Conservation (phyloP, 2,329 filamentous ascomycete genomes). For the Aspergillus sp. region DNA sequence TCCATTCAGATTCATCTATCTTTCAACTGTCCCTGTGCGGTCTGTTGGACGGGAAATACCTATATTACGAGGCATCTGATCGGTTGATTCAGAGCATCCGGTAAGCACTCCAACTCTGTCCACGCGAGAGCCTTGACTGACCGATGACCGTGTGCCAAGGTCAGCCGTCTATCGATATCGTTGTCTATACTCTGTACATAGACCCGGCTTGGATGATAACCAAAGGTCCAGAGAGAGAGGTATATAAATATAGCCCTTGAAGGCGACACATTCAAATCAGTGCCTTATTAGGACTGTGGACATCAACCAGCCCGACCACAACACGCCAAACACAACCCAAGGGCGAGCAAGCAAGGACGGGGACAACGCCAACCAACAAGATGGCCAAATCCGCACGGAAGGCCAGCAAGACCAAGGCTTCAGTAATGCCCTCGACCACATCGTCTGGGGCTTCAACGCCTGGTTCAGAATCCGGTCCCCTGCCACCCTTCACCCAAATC, state of each 20-base stretch:
- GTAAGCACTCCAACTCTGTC: slow-evolving; percentile 1
- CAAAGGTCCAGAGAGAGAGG: background rate
- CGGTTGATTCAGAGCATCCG: too few species aligned
- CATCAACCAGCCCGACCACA: background rate
- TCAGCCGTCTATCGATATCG: slow-evolving; percentile 11
- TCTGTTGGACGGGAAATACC: too few species aligned
- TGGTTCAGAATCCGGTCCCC: slow-evolving; percentile 31
- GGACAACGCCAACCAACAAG: slow-evolving; percentile 1
- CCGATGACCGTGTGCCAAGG: slow-evolving; percentile 11
- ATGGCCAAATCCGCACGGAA: slow-evolving; percentile 32
- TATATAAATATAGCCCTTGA: too few species aligned
- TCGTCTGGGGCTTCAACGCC: slow-evolving; percentile 27
- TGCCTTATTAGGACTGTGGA: background rate
- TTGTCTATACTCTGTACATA: background rate
- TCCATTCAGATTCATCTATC: too few species aligned
- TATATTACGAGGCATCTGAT: too few species aligned
- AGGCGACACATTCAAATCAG: background rate
- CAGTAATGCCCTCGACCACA: slow-evolving; percentile 14
- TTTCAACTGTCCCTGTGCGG: too few species aligned
- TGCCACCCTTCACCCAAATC: slow-evolving; percentile 60
- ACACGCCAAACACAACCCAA: background rate
- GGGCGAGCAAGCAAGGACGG: background rate
- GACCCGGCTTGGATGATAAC: background rate
- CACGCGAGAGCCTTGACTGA: slow-evolving; percentile 1
- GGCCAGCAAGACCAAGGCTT: slow-evolving; percentile 21